These are phyloP conservation scores for Diutina ranongensis DNA, from an alignment of 1,139 yeast species.

Conservation along the genomic window DNA sequence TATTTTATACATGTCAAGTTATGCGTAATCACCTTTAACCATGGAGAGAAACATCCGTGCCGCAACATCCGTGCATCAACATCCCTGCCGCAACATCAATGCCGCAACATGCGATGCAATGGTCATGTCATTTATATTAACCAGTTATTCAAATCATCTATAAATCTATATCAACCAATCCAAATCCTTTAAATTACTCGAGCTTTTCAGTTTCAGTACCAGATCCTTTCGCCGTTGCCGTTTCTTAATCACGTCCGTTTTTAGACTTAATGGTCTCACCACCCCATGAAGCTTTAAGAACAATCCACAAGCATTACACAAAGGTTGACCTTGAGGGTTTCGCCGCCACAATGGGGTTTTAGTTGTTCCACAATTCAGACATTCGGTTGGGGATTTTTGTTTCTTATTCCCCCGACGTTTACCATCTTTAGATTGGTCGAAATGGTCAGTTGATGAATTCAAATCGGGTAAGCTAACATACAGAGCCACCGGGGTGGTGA, in stretches of 20 bases:
- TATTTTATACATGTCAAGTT: background rate
- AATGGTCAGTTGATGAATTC: background rate
- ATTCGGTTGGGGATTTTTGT: conserved; percentile 7
- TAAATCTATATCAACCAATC: conserved; percentile 5
- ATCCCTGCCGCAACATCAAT: too few relatives aligned
- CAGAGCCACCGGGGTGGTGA: conserved; percentile 1
- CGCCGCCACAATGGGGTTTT: conserved; percentile 20
- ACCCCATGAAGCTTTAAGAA: conserved; percentile 19
- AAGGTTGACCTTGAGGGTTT: conserved; percentile 19
- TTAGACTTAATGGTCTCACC: conserved; percentile 18
- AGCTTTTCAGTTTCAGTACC: conserved; percentile 8
- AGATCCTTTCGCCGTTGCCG: conserved; percentile 16
- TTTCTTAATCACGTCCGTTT: conserved; percentile 19
- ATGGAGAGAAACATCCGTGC: background rate
- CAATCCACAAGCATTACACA: conserved; percentile 20
- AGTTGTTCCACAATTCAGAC: conserved; percentile 18
- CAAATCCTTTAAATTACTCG: conserved; percentile 1
- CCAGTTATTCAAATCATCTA: background rate
- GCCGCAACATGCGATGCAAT: too few relatives aligned
- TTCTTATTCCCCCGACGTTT: background rate
- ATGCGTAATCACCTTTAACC: background rate
- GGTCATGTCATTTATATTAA: too few relatives aligned
- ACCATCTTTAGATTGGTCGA: background rate
- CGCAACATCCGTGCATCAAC: background rate
- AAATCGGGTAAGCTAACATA: conserved; percentile 1